Conservation (phyloP, 1,284 basidiomycete species). For the Microbotryum lychnidis-dioicae region DNA sequence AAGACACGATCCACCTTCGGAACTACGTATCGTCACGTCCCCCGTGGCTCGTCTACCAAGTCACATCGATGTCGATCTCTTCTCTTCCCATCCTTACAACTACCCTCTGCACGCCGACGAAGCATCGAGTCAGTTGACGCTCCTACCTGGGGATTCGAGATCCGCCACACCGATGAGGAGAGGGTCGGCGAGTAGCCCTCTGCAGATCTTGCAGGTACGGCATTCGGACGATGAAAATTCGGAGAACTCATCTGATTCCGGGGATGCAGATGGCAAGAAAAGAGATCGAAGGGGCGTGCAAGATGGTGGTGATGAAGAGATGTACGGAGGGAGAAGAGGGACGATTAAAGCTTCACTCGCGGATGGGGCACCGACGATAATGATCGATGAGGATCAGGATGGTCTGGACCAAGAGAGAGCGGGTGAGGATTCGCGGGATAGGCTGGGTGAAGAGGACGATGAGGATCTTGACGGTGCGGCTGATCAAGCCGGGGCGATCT, state of each 20-base stretch:
- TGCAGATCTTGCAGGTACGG: constrained; percentile 16
- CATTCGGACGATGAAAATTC: constrained; percentile 16
- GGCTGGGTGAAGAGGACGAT: not conserved
- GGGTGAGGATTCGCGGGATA: not conserved
- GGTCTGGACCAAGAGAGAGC: not conserved
- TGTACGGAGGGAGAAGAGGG: not conserved
- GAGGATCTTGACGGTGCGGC: constrained; percentile 45
- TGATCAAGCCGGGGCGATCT: constrained; percentile 77
- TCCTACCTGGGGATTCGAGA: too few species aligned
- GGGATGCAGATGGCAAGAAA: not conserved
- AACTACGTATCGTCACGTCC: too few species aligned
- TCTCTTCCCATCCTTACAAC: too few species aligned
- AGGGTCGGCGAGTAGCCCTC: not conserved
- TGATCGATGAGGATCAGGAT: constrained; percentile 5
- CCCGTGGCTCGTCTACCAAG: too few species aligned
- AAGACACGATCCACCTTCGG: too few species aligned
- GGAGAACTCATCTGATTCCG: not conserved
- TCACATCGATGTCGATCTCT: too few species aligned
- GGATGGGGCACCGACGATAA: constrained; percentile 6
- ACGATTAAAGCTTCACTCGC: not conserved
- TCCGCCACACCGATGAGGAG: not conserved
- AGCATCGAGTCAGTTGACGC: too few species aligned
- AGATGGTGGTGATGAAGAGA: not conserved
- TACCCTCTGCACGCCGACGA: too few species aligned
- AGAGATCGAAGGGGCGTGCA: not conserved